Percentiles rank a stretch among this genome's conserved stretches.
Evolutionary conservation across 2,329 filamentous ascomycete species (phyloP).

Genomic region (Clarireedia paspali): DNA sequence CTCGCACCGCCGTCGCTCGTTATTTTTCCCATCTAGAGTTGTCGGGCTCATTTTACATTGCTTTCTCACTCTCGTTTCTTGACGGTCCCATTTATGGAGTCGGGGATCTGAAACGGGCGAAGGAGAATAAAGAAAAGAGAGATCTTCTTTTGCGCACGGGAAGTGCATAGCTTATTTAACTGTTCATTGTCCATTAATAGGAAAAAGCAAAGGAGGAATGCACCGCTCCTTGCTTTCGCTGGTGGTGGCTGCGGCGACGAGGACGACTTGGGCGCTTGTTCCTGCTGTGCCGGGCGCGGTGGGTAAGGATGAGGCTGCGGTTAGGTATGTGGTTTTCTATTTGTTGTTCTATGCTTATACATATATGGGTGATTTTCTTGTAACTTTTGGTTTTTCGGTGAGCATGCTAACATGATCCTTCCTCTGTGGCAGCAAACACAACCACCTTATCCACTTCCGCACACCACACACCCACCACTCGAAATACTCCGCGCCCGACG

Average conservation of each 20-base stretch:
- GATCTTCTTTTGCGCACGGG: not conserved
- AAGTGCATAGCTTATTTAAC: not conserved
- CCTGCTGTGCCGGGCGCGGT: not conserved
- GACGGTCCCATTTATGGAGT: not conserved
- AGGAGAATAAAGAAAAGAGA: no score
- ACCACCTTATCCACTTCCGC: no score
- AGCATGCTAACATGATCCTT: no score
- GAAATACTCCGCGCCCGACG: not conserved
- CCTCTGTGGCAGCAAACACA: no score
- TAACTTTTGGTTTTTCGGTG: no score
- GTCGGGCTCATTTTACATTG: no score
- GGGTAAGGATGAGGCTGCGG: not conserved
- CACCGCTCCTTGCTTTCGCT: slow-evolving; percentile 4
- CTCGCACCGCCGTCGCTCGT: no score
- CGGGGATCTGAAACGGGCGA: not conserved
- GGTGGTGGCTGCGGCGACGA: not conserved
- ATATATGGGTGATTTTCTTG: no score
- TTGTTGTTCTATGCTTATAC: not conserved
- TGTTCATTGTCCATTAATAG: no score
- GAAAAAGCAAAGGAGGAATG: not conserved
- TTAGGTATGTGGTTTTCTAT: not conserved
- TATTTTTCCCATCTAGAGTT: no score
- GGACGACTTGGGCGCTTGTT: not conserved
- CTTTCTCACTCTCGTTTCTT: no score
- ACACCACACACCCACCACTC: not conserved